phyloP scores from a whole-genome alignment of 352 stramenopile species.

The Phytophthora melonis region DNA sequence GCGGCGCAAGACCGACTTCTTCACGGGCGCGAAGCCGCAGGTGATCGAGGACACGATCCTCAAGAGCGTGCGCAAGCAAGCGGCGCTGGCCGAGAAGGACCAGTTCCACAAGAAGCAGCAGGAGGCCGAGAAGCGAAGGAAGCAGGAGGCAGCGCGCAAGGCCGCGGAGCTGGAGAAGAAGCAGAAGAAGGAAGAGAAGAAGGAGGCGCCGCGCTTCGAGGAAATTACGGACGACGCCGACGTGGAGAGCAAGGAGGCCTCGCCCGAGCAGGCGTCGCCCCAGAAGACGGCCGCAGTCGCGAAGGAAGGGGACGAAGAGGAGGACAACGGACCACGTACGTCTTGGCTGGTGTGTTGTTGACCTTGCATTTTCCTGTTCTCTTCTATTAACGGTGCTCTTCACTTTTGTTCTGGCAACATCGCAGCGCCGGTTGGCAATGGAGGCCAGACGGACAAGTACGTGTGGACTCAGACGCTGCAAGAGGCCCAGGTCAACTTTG shows the following conservation, averaged over 20 bases:
- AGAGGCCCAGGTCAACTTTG: constrained; percentile 94
- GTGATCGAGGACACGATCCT: constrained; percentile 89
- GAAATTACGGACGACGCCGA: constrained; percentile 79
- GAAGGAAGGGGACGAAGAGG: constrained; percentile 65
- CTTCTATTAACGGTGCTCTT: constrained; percentile 18
- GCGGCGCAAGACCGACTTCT: constrained; percentile 99
- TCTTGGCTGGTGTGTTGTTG: neutral
- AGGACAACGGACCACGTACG: constrained; percentile 76
- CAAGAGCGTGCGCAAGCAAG: constrained; percentile 93
- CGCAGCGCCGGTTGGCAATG: constrained; percentile 92
- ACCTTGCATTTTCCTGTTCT: neutral
- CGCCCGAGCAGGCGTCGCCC: constrained; percentile 22
- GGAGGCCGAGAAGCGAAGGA: constrained; percentile 83
- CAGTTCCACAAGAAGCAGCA: constrained; percentile 78
- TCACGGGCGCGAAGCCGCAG: constrained; percentile 88
- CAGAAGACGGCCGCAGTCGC: constrained; percentile 33
- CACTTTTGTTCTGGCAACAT: constrained; percentile 18
- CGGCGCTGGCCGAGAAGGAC: constrained; percentile 84
- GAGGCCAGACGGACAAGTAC: constrained; percentile 94
- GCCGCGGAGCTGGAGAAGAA: constrained; percentile 56
- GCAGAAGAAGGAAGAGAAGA: constrained; percentile 57
- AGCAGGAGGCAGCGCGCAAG: constrained; percentile 61
- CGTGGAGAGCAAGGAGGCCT: constrained; percentile 39
- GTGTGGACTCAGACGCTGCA: constrained; percentile 98
- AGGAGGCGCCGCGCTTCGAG: constrained; percentile 71